phyloP scores from a whole-genome alignment of 208 protist genomes.

The Wallacemonas sp. region DNA sequence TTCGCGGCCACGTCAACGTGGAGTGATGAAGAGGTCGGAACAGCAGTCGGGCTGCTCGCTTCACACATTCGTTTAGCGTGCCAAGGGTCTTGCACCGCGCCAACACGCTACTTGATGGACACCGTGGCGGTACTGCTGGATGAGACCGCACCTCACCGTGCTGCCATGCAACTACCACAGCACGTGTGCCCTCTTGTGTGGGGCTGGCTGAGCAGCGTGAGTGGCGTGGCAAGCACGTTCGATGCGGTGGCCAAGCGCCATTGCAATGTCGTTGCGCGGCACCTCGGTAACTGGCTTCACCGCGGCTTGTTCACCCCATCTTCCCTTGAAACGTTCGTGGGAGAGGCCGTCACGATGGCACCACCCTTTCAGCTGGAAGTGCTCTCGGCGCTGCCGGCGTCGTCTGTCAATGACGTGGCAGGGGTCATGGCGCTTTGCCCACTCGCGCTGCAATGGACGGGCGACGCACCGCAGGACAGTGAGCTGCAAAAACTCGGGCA shows the following conservation, averaged over 20 bases:
- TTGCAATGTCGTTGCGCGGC: not conserved
- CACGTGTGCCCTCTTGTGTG: not conserved
- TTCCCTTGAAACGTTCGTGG: not conserved
- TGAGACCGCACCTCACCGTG: too few relatives aligned
- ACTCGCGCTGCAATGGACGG: constrained; percentile 6
- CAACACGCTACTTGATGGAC: constrained; percentile 8
- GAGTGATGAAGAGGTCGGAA: not conserved
- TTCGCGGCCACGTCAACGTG: not conserved
- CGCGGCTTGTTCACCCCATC: not conserved
- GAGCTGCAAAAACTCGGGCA: constrained; percentile 20
- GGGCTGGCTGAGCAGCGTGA: not conserved
- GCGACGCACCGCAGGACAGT: constrained; percentile 14
- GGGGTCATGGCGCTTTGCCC: constrained; percentile 24
- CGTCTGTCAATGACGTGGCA: constrained; percentile 19
- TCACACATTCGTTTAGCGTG: constrained; percentile 8
- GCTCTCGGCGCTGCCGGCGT: constrained; percentile 19
- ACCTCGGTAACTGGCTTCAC: not conserved
- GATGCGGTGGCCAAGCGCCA: not conserved
- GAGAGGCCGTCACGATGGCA: not conserved
- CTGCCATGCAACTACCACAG: too few relatives aligned
- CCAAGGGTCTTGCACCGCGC: not conserved
- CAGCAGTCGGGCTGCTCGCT: constrained; percentile 17
- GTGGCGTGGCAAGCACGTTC: not conserved
- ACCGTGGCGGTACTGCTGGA: not conserved
- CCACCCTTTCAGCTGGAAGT: constrained; percentile 31